Conservation (phyloP, 83 land plant species). For the Larix sibirica region DNA sequence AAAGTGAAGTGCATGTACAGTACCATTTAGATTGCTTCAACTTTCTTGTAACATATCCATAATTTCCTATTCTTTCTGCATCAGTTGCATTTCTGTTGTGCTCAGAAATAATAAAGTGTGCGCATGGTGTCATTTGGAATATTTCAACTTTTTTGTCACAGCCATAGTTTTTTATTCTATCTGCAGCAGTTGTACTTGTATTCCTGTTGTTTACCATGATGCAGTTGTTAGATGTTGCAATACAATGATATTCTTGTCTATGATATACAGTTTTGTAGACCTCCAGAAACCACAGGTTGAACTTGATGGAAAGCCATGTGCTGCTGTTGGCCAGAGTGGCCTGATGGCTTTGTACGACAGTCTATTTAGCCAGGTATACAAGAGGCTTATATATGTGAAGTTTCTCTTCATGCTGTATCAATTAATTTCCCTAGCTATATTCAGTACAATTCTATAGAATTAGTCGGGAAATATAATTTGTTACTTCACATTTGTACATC, state of each 20-base stretch:
- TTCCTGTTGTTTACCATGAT: not conserved
- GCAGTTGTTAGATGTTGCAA: too few relatives aligned
- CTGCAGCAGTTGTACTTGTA: not conserved
- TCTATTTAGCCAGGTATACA: constrained; percentile 78
- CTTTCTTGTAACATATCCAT: too few relatives aligned
- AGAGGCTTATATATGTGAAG: not conserved
- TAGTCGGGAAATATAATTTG: not conserved
- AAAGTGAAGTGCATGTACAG: too few relatives aligned
- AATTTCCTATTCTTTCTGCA: too few relatives aligned
- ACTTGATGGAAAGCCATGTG: constrained; percentile 96
- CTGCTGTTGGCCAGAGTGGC: constrained; percentile 95
- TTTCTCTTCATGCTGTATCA: too few relatives aligned
- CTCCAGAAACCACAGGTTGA: constrained; percentile 96
- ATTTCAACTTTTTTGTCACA: not conserved
- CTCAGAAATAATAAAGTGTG: not conserved
- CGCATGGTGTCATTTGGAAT: not conserved
- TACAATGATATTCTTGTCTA: too few relatives aligned
- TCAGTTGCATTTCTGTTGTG: too few relatives aligned
- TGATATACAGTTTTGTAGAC: constrained; percentile 77
- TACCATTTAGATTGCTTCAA: too few relatives aligned
- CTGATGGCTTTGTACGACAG: constrained; percentile 96
- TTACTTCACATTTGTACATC: not conserved
- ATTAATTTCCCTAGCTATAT: too few relatives aligned
- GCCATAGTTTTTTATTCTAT: not conserved
- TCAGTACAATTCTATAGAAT: not conserved